Percentiles rank a stretch among this genome's conserved stretches.
Conservation (phyloP, 495 filamentous ascomycete species). For the Oidiodendron maius region DNA sequence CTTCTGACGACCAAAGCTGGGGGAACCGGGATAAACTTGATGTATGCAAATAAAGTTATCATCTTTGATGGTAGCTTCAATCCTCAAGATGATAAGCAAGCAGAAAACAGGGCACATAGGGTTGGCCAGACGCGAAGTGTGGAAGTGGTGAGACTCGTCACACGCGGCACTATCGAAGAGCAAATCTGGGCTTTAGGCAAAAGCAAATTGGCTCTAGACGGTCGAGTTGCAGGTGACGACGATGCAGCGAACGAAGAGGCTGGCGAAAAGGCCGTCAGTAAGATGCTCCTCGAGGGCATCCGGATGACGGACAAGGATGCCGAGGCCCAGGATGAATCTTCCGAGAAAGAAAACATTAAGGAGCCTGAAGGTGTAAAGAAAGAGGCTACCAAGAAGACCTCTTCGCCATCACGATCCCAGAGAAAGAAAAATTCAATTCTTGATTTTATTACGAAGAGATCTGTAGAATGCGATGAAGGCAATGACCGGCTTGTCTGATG, state of each 20-base stretch:
- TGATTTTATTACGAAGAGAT: constrained; percentile 7
- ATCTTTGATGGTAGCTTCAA: constrained; percentile 96
- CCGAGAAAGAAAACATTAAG: not conserved
- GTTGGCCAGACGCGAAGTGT: constrained; percentile 88
- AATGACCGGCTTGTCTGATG: too few relatives aligned
- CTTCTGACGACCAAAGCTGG: constrained; percentile 89
- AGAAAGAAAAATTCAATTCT: constrained; percentile 10
- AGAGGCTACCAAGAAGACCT: too few relatives aligned
- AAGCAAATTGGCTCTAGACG: constrained; percentile 88
- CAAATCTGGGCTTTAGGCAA: constrained; percentile 84
- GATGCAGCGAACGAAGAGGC: constrained; percentile 39
- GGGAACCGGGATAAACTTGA: constrained; percentile 91
- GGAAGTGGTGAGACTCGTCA: constrained; percentile 77
- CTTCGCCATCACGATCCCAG: not conserved
- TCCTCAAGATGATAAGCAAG: constrained; percentile 93
- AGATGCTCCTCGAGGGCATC: constrained; percentile 48
- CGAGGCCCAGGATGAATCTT: not conserved
- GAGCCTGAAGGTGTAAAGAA: too few relatives aligned
- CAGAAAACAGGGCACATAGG: constrained; percentile 92
- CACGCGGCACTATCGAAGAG: constrained; percentile 81
- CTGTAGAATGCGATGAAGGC: too few relatives aligned
- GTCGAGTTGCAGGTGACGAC: constrained; percentile 66
- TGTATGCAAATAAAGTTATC: constrained; percentile 92
- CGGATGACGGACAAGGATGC: not conserved
- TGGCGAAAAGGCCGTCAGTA: constrained; percentile 56